Evolutionary conservation across 257 asterid species (phyloP).

Genomic region (Gentiana dahurica): DNA sequence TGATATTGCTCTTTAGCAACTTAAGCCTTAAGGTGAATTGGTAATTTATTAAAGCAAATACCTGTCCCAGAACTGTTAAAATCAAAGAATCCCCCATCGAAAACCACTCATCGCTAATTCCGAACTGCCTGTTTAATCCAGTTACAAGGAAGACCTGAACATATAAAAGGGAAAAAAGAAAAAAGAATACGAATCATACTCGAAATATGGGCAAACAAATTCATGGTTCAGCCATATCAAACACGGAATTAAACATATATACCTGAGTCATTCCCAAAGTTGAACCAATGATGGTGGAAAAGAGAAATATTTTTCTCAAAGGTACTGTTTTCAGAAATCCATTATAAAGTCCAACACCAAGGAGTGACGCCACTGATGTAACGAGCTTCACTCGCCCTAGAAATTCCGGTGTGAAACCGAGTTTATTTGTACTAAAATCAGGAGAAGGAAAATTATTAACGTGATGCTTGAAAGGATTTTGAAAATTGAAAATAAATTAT

Average conservation of each 20-base stretch:
- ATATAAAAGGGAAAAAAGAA: constrained; percentile 6
- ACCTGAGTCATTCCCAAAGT: constrained; percentile 96
- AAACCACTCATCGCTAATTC: constrained; percentile 94
- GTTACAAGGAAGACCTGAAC: constrained; percentile 75
- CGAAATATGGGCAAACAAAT: too few relatives aligned
- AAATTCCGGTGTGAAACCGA: constrained; percentile 91
- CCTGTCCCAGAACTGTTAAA: constrained; percentile 92
- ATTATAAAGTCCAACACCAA: constrained; percentile 89
- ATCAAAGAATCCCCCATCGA: constrained; percentile 91
- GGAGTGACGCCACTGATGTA: constrained; percentile 82
- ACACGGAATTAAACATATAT: constrained; percentile 1
- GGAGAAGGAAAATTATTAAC: constrained; percentile 12
- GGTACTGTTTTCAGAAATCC: constrained; percentile 76
- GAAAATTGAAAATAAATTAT: constrained; percentile 1
- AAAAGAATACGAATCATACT: neutral
- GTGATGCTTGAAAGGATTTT: constrained; percentile 4
- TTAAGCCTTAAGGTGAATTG: too few relatives aligned
- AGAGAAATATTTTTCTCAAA: constrained; percentile 68
- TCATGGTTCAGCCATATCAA: neutral
- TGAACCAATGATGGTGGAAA: constrained; percentile 61
- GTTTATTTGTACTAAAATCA: constrained; percentile 66
- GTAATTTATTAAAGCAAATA: constrained; percentile 8
- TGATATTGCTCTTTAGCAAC: too few relatives aligned
- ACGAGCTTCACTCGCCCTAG: constrained; percentile 96
- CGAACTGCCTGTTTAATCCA: constrained; percentile 68